Conservation (phyloP, 371 early-diverging fungal genomes). For the Funneliformis caledonium region DNA sequence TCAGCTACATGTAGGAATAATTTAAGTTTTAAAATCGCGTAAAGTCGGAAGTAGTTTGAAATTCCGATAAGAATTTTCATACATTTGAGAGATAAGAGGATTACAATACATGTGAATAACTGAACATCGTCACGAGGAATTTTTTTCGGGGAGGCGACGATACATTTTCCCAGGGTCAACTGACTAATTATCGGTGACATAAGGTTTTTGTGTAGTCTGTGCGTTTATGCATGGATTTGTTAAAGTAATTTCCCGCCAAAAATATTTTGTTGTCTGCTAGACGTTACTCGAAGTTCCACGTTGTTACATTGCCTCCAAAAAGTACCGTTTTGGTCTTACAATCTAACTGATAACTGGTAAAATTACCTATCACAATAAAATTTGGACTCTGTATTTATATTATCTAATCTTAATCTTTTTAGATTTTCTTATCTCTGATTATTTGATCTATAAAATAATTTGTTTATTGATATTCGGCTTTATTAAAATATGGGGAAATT, state of each 20-base stretch:
- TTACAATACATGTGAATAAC: too few relatives aligned
- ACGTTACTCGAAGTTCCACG: neutral
- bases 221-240: neutral
- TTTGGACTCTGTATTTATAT: neutral
- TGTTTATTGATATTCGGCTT: neutral
- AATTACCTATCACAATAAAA: neutral
- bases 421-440: neutral
- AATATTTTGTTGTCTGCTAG: too few relatives aligned
- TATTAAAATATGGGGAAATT: neutral
- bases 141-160: too few relatives aligned
- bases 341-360: neutral
- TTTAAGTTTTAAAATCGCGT: too few relatives aligned
- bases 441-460: neutral
- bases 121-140: too few relatives aligned
- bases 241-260: neutral
- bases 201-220: neutral
- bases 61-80: too few relatives aligned
- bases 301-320: neutral
- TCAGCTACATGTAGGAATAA: neutral
- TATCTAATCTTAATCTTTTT: slow-evolving; percentile 3
- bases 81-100: too few relatives aligned
- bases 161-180: too few relatives aligned
- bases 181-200: too few relatives aligned
- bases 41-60: too few relatives aligned
- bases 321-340: neutral